phyloP scores from a whole-genome alignment of 805 yeast genomes.

The Hanseniaspora jakobsenii region DNA sequence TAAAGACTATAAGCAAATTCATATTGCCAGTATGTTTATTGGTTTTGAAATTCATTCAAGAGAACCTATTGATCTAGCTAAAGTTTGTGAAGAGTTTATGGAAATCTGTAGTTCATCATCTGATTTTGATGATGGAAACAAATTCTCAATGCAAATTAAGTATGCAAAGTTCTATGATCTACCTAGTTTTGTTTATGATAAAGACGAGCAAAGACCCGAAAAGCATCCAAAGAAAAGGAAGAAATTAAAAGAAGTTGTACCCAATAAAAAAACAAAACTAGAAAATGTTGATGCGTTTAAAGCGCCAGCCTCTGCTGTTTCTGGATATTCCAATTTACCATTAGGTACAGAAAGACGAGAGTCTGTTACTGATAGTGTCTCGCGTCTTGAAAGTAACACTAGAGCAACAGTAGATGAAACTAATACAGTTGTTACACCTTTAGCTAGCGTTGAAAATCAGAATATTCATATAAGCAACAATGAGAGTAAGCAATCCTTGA shows the following conservation, averaged over 20 bases:
- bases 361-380: conserved; percentile 1
- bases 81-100: conserved; percentile 83
- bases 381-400: conserved; percentile 2
- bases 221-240: conserved; percentile 44
- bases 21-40: conserved; percentile 64
- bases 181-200: conserved; percentile 72
- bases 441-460: conserved; percentile 12
- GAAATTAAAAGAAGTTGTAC: conserved; percentile 21
- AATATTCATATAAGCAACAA: conserved; percentile 3
- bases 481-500: conserved; percentile 13
- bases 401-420: background rate
- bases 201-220: conserved; percentile 65
- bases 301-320: conserved; percentile 15
- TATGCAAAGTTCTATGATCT: conserved; percentile 68
- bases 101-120: conserved; percentile 65
- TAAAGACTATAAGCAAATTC: conserved; percentile 32
- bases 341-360: conserved; percentile 2
- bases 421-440: conserved; percentile 3
- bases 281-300: conserved; percentile 17
- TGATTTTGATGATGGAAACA: conserved; percentile 48
- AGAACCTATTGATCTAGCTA: conserved; percentile 67
- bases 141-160: conserved; percentile 47
- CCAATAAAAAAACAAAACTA: conserved; percentile 29
- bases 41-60: conserved; percentile 55
- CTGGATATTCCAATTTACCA: background rate